Percentiles rank a stretch among this genome's conserved stretches.
phyloP scores from a whole-genome alignment of 2,329 filamentous ascomycete species.

The Arthrinium puccinioides region DNA sequence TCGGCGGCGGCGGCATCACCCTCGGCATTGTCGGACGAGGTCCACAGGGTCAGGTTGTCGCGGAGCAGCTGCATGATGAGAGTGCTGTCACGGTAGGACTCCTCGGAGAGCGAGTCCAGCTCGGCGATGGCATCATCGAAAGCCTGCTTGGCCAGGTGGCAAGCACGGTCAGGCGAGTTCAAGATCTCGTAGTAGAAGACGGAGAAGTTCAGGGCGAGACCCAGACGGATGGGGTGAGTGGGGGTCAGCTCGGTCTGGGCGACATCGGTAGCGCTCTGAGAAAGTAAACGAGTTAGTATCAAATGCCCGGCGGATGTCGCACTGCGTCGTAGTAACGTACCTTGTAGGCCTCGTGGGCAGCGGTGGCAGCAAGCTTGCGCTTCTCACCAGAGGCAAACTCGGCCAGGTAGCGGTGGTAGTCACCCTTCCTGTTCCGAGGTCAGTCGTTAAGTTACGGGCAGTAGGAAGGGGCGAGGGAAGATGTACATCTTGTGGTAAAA shows the following conservation, averaged over 20 bases:
- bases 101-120: constrained; percentile 94
- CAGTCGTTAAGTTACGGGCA: not conserved
- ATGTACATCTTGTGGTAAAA: constrained; percentile 99
- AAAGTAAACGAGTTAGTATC: constrained; percentile 10
- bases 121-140: constrained; percentile 98
- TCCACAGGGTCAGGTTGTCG: constrained; percentile 98
- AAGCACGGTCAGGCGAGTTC: constrained; percentile 95
- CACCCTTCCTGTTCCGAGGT: constrained; percentile 68
- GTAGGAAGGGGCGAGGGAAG: constrained; percentile 21
- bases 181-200: constrained; percentile 99
- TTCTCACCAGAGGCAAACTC: constrained; percentile 92
- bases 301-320: constrained; percentile 1
- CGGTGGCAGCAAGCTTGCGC: constrained; percentile 80
- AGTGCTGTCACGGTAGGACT: constrained; percentile 98
- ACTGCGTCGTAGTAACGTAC: constrained; percentile 40
- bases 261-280: constrained; percentile 92
- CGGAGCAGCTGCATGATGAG: constrained; percentile 99
- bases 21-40: constrained; percentile 83
- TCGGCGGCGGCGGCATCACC: constrained; percentile 56
- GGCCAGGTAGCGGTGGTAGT: constrained; percentile 92
- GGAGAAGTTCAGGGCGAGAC: constrained; percentile 97
- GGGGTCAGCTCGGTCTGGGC: constrained; percentile 96
- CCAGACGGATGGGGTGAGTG: constrained; percentile 95
- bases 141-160: constrained; percentile 97
- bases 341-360: constrained; percentile 96